Percentiles rank a stretch among this genome's conserved stretches.
These are phyloP conservation scores for Albugo laibachii DNA, from an alignment of 352 stramenopile genomes.

Conservation along the genomic window DNA sequence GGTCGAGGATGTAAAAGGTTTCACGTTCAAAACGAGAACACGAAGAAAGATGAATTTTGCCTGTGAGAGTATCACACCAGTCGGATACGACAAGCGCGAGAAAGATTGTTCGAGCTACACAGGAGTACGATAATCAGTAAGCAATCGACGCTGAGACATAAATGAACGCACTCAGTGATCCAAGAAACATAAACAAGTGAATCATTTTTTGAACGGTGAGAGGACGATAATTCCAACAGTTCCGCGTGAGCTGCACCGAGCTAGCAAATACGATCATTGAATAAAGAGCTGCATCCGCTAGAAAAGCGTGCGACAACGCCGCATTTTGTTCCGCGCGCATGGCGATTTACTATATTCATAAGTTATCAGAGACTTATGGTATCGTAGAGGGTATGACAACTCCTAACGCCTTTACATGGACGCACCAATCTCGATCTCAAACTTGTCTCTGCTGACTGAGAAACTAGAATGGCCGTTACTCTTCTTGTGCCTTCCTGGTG, in stretches of 20 bases:
- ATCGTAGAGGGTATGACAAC: too few relatives aligned
- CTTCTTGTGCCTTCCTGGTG: too few relatives aligned
- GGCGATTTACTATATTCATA: too few relatives aligned
- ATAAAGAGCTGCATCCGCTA: constrained; percentile 46
- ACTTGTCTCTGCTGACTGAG: too few relatives aligned
- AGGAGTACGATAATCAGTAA: not conserved
- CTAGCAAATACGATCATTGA: constrained; percentile 31
- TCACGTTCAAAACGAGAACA: constrained; percentile 46
- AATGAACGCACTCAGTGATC: constrained; percentile 26
- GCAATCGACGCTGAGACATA: not conserved
- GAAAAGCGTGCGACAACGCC: constrained; percentile 18
- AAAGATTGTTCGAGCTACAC: constrained; percentile 39
- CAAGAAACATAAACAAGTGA: constrained; percentile 63
- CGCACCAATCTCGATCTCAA: too few relatives aligned
- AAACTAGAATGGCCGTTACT: too few relatives aligned
- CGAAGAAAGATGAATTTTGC: constrained; percentile 29
- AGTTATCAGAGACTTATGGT: too few relatives aligned
- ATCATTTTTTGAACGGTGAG: constrained; percentile 81
- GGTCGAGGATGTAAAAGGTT: constrained; percentile 73
- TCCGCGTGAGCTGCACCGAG: constrained; percentile 54
- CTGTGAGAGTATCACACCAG: constrained; percentile 64
- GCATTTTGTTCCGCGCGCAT: too few relatives aligned
- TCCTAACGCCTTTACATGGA: too few relatives aligned
- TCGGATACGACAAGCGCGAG: constrained; percentile 47
- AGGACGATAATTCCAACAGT: constrained; percentile 59